These are phyloP conservation scores for Luzula sylvatica DNA, from an alignment of 176 grass and related monocot species.

Conservation along the genomic window DNA sequence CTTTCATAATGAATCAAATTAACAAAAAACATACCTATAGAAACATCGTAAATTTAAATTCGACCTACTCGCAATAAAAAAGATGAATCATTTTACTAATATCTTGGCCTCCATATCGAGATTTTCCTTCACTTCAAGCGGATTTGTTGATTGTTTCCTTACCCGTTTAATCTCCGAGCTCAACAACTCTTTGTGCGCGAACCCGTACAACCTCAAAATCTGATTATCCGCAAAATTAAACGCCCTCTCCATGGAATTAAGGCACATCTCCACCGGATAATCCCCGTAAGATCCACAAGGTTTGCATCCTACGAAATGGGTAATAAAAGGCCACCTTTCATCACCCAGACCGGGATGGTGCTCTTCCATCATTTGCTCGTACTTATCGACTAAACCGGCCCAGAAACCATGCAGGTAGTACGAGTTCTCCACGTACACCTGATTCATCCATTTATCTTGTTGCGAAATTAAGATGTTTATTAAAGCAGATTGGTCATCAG, in stretches of 20 bases:
- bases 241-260: constrained; percentile 27
- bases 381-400: constrained; percentile 30
- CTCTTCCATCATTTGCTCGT: constrained; percentile 35
- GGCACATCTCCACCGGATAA: constrained; percentile 28
- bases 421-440: constrained; percentile 29
- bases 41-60: no score
- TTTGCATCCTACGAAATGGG: constrained; percentile 33
- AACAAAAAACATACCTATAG: no score
- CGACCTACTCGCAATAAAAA: no score
- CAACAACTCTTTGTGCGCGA: constrained; percentile 11
- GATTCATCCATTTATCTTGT: constrained; percentile 20
- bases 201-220: constrained; percentile 23
- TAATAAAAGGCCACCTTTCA: constrained; percentile 31
- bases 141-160: constrained; percentile 12
- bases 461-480: constrained; percentile 27
- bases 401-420: no score
- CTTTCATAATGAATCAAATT: no score
- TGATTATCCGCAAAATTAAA: constrained; percentile 38
- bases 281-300: constrained; percentile 30
- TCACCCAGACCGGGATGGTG: constrained; percentile 27
- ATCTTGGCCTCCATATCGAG: constrained; percentile 18
- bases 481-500: constrained; percentile 29
- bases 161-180: constrained; percentile 20
- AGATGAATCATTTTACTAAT: neutral
- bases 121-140: constrained; percentile 15